These are phyloP conservation scores for Amphirosellinia nigrospora DNA, from an alignment of 495 filamentous ascomycete genomes.

Conservation along the genomic window DNA sequence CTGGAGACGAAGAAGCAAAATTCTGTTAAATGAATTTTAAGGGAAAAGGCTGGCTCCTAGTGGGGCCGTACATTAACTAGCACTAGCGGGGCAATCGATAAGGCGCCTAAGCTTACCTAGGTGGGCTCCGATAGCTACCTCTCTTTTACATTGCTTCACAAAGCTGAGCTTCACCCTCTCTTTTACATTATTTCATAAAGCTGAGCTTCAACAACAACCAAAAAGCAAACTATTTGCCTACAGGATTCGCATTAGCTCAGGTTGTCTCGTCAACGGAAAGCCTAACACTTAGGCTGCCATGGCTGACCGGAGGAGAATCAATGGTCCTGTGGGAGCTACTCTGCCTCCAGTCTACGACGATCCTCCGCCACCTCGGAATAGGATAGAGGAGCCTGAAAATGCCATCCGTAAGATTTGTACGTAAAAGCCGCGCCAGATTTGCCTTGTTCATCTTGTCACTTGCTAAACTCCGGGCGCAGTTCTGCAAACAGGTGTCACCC, in stretches of 20 bases:
- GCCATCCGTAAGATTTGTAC: conserved; percentile 83
- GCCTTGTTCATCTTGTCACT: conserved; percentile 1
- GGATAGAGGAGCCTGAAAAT: conserved; percentile 54
- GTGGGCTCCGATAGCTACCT: conserved; percentile 21
- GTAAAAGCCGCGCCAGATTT: conserved; percentile 36
- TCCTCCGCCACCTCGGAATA: conserved; percentile 15
- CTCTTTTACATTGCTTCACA: background rate
- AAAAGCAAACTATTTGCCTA: background rate
- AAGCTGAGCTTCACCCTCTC: background rate
- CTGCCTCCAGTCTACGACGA: conserved; percentile 71
- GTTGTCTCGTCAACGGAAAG: background rate
- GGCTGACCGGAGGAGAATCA: conserved; percentile 89
- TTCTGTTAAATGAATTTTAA: conserved; percentile 23
- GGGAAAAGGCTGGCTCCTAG: conserved; percentile 15
- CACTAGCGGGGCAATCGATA: conserved; percentile 24
- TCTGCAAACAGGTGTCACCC: conserved; percentile 88
- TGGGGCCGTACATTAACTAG: background rate
- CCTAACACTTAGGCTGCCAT: conserved; percentile 48
- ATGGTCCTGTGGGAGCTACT: conserved; percentile 82
- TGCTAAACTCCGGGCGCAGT: conserved; percentile 55
- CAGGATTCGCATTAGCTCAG: background rate
- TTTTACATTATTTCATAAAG: background rate
- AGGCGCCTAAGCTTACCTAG: conserved; percentile 1
- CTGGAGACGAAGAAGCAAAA: conserved; percentile 22
- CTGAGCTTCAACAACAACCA: background rate